Evolutionary conservation across 2,329 filamentous ascomycete species (phyloP).

Genomic region (Xylariaceae sp.): DNA sequence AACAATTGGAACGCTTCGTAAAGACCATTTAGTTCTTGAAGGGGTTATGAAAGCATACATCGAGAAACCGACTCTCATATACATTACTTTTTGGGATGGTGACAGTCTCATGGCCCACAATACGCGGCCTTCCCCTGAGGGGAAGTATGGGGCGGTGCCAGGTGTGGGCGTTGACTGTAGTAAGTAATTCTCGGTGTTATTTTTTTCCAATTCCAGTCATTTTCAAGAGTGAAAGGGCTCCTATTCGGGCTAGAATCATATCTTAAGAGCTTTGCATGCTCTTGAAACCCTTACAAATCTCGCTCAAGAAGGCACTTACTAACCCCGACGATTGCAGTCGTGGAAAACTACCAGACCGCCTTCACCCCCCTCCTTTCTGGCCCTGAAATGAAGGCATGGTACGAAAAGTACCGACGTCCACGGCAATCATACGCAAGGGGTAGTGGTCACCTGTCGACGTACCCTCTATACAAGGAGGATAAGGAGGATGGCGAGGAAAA

Average conservation of each 20-base stretch:
- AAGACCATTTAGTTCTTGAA: background rate
- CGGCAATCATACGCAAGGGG: too few relatives aligned
- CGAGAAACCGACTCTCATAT: constrained; percentile 7
- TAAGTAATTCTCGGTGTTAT: too few relatives aligned
- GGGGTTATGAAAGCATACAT: background rate
- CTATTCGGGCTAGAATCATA: too few relatives aligned
- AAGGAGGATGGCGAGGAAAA: background rate
- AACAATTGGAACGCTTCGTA: too few relatives aligned
- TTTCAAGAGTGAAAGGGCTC: too few relatives aligned
- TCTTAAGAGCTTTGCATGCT: too few relatives aligned
- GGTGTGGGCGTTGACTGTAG: background rate
- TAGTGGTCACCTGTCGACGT: background rate
- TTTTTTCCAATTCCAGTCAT: too few relatives aligned
- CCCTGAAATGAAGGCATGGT: background rate
- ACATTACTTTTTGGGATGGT: constrained; percentile 7
- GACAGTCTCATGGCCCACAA: background rate
- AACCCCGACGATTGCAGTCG: too few relatives aligned
- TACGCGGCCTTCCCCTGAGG: too few relatives aligned
- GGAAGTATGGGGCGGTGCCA: background rate
- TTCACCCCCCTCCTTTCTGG: background rate
- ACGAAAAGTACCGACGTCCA: background rate
- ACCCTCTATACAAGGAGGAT: background rate
- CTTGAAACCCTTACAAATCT: too few relatives aligned
- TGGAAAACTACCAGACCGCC: constrained; percentile 8
- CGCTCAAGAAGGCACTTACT: too few relatives aligned